Conservation (phyloP, 192 early-diverging fungal genomes). For the Jimgerdemannia flammicorona region DNA sequence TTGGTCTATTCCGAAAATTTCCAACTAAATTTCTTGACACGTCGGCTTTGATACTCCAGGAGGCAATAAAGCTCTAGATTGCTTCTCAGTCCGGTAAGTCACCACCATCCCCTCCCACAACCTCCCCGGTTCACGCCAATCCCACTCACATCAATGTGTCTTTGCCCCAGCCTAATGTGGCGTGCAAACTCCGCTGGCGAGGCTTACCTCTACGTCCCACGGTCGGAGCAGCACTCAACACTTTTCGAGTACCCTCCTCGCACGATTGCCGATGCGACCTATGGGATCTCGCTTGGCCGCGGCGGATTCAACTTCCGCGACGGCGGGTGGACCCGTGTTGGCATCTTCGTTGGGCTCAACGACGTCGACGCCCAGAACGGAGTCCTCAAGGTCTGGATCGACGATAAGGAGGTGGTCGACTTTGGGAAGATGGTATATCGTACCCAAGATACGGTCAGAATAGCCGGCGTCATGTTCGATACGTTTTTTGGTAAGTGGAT, state of each 20-base stretch:
- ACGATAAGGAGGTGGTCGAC: constrained; percentile 3
- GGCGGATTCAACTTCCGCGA: constrained; percentile 40
- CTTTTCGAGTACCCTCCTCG: constrained; percentile 32
- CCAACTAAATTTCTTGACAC: no score
- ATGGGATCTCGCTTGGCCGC: constrained; percentile 49
- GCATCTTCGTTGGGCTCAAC: constrained; percentile 15
- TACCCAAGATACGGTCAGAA: constrained; percentile 4
- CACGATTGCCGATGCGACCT: constrained; percentile 39
- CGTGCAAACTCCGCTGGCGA: constrained; percentile 45
- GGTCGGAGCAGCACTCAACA: constrained; percentile 12
- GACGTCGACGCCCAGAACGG: constrained; percentile 3
- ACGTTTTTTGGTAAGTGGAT: constrained; percentile 21
- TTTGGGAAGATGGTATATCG: constrained; percentile 15
- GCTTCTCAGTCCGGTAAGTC: constrained; percentile 53
- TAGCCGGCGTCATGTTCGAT: constrained; percentile 14
- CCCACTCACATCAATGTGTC: constrained; percentile 3
- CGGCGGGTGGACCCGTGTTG: constrained; percentile 29
- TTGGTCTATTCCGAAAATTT: no score
- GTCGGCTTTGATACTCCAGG: no score
- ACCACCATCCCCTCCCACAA: neutral
- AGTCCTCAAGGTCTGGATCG: constrained; percentile 9
- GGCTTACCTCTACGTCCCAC: constrained; percentile 47
- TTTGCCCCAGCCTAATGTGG: constrained; percentile 39
- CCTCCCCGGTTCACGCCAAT: neutral
- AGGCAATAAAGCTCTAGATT: constrained; percentile 46